phyloP scores from a whole-genome alignment of 192 early-diverging fungal species.

The Lobosporangium transversale region DNA sequence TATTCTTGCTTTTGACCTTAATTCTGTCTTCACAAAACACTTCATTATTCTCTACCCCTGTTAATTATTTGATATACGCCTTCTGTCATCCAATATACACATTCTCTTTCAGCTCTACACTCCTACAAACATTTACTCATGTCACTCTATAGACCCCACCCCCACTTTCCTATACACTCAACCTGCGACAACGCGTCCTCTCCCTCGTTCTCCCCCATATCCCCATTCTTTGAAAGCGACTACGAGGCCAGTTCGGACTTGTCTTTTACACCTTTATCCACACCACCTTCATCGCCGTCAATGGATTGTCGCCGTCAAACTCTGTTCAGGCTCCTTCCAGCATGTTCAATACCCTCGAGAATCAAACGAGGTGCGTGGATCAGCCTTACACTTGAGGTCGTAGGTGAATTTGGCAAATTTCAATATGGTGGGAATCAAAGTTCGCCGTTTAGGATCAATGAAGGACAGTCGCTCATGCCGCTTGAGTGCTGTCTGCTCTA shows the following conservation, averaged over 20 bases:
- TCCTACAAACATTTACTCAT: conserved; percentile 1
- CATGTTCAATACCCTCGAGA: background rate
- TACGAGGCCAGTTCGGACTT: background rate
- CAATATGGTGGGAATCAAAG: background rate
- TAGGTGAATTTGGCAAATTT: conserved; percentile 15
- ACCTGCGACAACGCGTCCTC: background rate
- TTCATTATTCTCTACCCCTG: too few relatives aligned
- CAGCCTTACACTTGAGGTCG: conserved; percentile 9
- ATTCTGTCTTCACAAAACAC: too few relatives aligned
- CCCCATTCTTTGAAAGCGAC: background rate
- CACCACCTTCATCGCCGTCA: conserved; percentile 14
- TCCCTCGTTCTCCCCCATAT: background rate
- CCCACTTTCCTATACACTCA: background rate
- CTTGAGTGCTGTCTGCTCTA: conserved; percentile 16
- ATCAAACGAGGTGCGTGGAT: conserved; percentile 10
- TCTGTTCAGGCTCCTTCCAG: conserved; percentile 10
- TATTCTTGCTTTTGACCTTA: too few relatives aligned
- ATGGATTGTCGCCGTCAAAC: conserved; percentile 4
- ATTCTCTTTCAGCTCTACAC: too few relatives aligned
- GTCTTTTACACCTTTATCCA: background rate
- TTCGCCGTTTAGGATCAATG: background rate
- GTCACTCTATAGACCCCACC: conserved; percentile 2
- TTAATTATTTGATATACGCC: too few relatives aligned
- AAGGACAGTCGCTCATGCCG: conserved; percentile 9
- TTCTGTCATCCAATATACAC: too few relatives aligned